Base-by-base conservation (phyloP, 805 yeast species). In the Ogataea naganishii region DNA sequence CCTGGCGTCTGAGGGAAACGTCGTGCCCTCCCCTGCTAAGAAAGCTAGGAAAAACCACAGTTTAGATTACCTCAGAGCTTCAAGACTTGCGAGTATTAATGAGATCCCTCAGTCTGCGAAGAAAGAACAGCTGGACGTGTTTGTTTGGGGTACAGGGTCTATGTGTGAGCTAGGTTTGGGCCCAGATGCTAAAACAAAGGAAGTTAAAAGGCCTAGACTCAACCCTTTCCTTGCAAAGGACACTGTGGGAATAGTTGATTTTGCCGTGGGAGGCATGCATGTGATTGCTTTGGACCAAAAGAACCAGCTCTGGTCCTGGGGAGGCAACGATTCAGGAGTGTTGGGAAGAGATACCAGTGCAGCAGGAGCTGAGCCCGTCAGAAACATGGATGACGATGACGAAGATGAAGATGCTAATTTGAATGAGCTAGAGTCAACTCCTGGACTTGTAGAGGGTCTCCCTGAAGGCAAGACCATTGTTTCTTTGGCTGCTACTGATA, bases 101-200 rank as follows among this genome's bases (percentile, higher is more conserved):
- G 46, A 41, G 21, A 38, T 47, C 16, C 66, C 67, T 11, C 11
- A 24, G 7, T 33, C 38, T 1, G 44, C 54, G 3, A 69, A 62
- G 39, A 41, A 63, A 2, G 58, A 61, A 16, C 66, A 71, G 14
- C 58, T 89, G 31, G 92, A 86, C 47, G 65, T 92, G 3, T 89
- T 82, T 51, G 94, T 84, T 21, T 92, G 94, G 81, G 99, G 99
- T 23, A 73, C 94, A 2, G 98, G 98, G 2, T 78, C 95, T 1
- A 89, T 92, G 92, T 86, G 96, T 62, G 98, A 92, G 53, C 66
- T 92, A 18, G 99, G 99, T 2, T 64, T 92, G n/a, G 99, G 98
- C 1, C 97, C 97, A 7, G 71, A 65, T n/a, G 84, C 94, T 3
- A 80, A 70, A 41, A 89, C 85, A 21, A 85, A 86, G 37, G 96